These are phyloP conservation scores for Protea cynaroides DNA, from an alignment of 164 flowering plant genomes.

Conservation along the genomic window DNA sequence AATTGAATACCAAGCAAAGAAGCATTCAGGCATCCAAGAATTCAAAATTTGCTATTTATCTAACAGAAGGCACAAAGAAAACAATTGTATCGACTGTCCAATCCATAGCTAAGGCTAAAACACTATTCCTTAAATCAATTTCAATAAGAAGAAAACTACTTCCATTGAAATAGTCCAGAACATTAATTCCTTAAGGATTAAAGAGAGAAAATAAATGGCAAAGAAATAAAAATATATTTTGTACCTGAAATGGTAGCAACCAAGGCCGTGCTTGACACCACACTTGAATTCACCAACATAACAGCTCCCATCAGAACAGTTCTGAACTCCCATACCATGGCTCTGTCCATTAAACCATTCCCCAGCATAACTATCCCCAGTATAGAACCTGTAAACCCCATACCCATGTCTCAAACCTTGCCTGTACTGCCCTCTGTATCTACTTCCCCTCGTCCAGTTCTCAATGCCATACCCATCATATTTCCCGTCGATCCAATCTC, in stretches of 20 bases:
- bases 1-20: background rate
- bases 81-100: background rate
- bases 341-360: slow-evolving; percentile 93
- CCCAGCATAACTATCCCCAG: slow-evolving; percentile 83
- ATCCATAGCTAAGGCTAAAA: no score
- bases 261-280: slow-evolving; percentile 89
- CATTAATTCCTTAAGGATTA: no score
- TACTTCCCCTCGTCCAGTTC: slow-evolving; percentile 86
- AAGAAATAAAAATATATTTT: background rate
- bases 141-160: no score
- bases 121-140: no score
- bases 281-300: slow-evolving; percentile 80
- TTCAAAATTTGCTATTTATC: no score
- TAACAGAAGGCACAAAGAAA: background rate
- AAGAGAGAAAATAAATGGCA: background rate
- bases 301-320: slow-evolving; percentile 83
- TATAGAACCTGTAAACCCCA: slow-evolving; percentile 76
- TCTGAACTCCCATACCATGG: slow-evolving; percentile 80
- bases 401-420: slow-evolving; percentile 73
- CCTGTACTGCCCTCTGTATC: slow-evolving; percentile 74
- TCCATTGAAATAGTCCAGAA: no score
- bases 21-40: background rate
- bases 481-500: slow-evolving; percentile 89
- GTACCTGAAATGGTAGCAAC: slow-evolving; percentile 90
- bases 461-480: slow-evolving; percentile 91